These are phyloP conservation scores for Neopestalotiopsis sp. DNA, from an alignment of 2,329 filamentous ascomycete species.

Conservation along the genomic window DNA sequence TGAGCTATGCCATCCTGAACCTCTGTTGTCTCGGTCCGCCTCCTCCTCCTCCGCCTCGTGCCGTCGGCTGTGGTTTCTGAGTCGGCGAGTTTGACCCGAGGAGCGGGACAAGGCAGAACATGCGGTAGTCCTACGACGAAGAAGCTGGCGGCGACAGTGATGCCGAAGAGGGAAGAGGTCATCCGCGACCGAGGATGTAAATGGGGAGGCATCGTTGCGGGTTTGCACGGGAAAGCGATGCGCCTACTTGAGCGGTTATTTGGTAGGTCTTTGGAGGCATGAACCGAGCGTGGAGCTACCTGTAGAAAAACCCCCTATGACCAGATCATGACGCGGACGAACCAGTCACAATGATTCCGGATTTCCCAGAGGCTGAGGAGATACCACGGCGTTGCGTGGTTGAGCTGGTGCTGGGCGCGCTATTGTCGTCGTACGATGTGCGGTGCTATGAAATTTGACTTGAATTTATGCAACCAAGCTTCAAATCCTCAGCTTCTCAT, in stretches of 20 bases:
- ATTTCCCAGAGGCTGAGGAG: neutral
- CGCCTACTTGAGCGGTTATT: conserved; percentile 6
- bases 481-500: conserved; percentile 10
- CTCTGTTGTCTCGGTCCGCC: conserved; percentile 43
- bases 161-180: conserved; percentile 93
- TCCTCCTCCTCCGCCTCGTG: conserved; percentile 48
- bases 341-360: neutral
- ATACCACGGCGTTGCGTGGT: neutral
- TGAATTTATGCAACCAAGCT: conserved; percentile 2
- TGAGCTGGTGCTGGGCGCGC: neutral
- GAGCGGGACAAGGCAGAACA: conserved; percentile 87
- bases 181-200: conserved; percentile 92
- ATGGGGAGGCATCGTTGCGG: conserved; percentile 73
- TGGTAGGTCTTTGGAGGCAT: neutral
- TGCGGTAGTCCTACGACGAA: conserved; percentile 92
- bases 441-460: neutral
- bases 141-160: conserved; percentile 88
- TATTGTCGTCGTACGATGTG: conserved; percentile 12
- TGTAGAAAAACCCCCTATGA: neutral
- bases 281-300: neutral
- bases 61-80: conserved; percentile 47
- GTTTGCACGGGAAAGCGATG: conserved; percentile 6
- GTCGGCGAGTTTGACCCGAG: conserved; percentile 76
- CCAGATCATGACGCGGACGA: conserved; percentile 4
- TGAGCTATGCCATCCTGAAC: conserved; percentile 53